A percentile compares a stretch with the other conserved stretches of the same genome.
These are phyloP conservation scores for Cladorrhinum sp. DNA, from an alignment of 2,329 filamentous ascomycete genomes.

Conservation along the genomic window DNA sequence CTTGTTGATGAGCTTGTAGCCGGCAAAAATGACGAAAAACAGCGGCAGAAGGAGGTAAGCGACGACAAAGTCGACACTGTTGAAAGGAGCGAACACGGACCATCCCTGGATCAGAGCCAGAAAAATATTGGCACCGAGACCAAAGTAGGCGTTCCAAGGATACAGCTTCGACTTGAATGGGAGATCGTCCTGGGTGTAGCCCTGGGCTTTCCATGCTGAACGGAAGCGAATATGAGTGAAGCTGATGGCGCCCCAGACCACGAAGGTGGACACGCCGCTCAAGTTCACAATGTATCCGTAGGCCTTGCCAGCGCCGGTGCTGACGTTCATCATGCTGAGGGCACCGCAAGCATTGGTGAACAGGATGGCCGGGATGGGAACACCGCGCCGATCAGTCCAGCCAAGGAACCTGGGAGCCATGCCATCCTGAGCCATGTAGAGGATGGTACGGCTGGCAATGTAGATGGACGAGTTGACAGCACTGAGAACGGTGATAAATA, in stretches of 20 bases:
- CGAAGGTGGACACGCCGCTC: slow-evolving; percentile 66
- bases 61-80: slow-evolving; percentile 58
- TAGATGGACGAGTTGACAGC: slow-evolving; percentile 76
- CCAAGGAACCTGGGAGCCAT: slow-evolving; percentile 70
- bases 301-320: slow-evolving; percentile 61
- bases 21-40: slow-evolving; percentile 55
- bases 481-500: slow-evolving; percentile 68
- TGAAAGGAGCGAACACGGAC: slow-evolving; percentile 57
- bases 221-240: slow-evolving; percentile 72
- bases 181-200: slow-evolving; percentile 50
- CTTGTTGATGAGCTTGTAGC: slow-evolving; percentile 53
- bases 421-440: slow-evolving; percentile 71
- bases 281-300: slow-evolving; percentile 70
- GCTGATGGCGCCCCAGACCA: slow-evolving; percentile 69
- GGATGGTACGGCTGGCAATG: slow-evolving; percentile 69
- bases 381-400: slow-evolving; percentile 62
- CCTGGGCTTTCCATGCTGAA: slow-evolving; percentile 57
- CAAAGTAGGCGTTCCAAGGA: slow-evolving; percentile 59
- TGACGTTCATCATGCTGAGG: slow-evolving; percentile 72
- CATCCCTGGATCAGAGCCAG: slow-evolving; percentile 60
- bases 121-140: slow-evolving; percentile 55
- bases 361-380: slow-evolving; percentile 59
- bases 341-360: slow-evolving; percentile 69
- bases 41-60: slow-evolving; percentile 61
- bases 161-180: slow-evolving; percentile 55